Base-by-base conservation (phyloP, 345 rosid species). In the Psidium guajava region DNA sequence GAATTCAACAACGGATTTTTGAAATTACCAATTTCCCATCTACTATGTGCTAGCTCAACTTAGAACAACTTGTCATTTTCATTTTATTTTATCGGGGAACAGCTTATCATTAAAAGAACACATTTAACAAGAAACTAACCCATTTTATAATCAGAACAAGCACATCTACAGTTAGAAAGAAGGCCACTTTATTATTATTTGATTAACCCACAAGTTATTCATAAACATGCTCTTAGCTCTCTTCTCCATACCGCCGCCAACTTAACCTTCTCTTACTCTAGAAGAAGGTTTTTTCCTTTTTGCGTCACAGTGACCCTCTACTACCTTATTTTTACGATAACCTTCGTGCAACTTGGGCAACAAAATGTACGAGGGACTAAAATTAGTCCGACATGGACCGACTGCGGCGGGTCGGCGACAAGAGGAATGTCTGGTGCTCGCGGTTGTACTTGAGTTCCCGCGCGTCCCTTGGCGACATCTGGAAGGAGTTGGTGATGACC, bases 391-490 rank as follows among this genome's bases (percentile, higher is more conserved):
- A 36, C 25, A 8, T 42, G 27, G 54, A 49, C 44, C 0, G 55
- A 20, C 81, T 32, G 49, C 14, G 61, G 55, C 83, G 85, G 85
- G 83, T 55, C 14, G 92, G 90, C 27, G 89, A 87, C 44, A 89
- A 56, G 83, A 87, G 83, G 87, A 86, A 86, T 50, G 89, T 50
- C 80, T 90, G 84, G 11, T 86, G 89, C 69, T 88, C 89, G 54
- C 90, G 83, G 83, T 90, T 90, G 87, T 59, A 53, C 82, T 87
- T 87, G 61, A 87, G 84, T 55, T 87, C 52, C 86, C 53, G 44
- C 14, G 88, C 89, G 54, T 91, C 88, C 54, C 86, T 47, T 21
- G 80, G 85, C 11, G 92, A 90, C 27, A 87, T 59, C 85, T 88
- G 87, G 82, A 77, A 88, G 9, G 92, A 69, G 81, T 87, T 87